These are phyloP conservation scores for Ananas comosus DNA, from an alignment of 176 grass and related monocot genomes.

Conservation along the genomic window DNA sequence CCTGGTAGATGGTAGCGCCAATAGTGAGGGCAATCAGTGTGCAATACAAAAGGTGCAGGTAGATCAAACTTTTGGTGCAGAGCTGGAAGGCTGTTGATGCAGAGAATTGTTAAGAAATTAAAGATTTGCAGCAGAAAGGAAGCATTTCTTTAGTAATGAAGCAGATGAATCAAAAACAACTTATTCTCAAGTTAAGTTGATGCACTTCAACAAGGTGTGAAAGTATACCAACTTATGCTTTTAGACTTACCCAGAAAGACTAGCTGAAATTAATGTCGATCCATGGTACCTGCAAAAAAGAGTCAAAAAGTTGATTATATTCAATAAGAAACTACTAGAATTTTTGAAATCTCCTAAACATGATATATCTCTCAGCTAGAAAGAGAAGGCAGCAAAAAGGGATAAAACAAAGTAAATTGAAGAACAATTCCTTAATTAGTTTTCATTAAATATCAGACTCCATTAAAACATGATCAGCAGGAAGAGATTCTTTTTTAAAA, in stretches of 20 bases:
- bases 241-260: conserved; percentile 59
- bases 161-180: too few relatives aligned
- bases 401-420: too few relatives aligned
- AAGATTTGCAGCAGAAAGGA: background rate
- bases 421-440: too few relatives aligned
- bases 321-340: background rate
- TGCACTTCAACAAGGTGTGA: too few relatives aligned
- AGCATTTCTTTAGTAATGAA: too few relatives aligned
- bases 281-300: conserved; percentile 74
- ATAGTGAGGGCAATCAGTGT: conserved; percentile 91
- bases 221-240: too few relatives aligned
- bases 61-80: conserved; percentile 99
- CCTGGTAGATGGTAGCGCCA: conserved; percentile 93
- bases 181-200: too few relatives aligned
- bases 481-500: too few relatives aligned
- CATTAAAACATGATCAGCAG: too few relatives aligned
- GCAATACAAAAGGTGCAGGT: conserved; percentile 83
- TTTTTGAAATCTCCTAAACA: background rate
- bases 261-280: conserved; percentile 88
- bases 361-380: too few relatives aligned
- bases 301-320: background rate
- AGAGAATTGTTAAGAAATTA: conserved; percentile 16
- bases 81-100: conserved; percentile 63
- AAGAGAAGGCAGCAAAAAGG: too few relatives aligned
- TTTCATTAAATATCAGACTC: too few relatives aligned